Evolutionary conservation across 2,329 filamentous ascomycete species (phyloP).

Genomic region (Hymenoscyphus fructigenus): DNA sequence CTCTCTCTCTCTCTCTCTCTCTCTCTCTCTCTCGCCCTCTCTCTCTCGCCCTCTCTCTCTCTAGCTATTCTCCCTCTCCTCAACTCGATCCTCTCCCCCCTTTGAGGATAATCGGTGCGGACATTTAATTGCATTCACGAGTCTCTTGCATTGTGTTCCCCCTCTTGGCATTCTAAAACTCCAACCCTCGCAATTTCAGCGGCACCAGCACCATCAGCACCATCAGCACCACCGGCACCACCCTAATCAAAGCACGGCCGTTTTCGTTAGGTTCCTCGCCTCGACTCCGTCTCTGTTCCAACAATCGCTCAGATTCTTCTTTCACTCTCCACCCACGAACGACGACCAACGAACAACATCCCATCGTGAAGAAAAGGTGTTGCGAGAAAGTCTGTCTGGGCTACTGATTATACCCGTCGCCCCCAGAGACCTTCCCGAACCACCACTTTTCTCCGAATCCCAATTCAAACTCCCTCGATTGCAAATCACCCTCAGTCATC

Average conservation of each 20-base stretch:
- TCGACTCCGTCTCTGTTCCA: slow-evolving; percentile 1
- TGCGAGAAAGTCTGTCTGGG: not conserved
- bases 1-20: not conserved
- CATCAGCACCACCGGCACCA: not conserved
- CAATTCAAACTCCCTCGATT: slow-evolving; percentile 16
- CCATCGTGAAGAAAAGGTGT: slow-evolving; percentile 4
- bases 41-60: not conserved
- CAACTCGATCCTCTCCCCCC: not conserved
- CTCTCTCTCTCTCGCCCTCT: not conserved
- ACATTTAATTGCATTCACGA: not conserved
- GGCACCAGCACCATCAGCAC: no score
- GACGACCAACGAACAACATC: not conserved
- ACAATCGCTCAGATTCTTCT: slow-evolving; percentile 9
- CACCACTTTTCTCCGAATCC: slow-evolving; percentile 22
- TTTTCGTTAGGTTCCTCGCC: slow-evolving; percentile 17
- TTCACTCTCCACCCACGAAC: not conserved
- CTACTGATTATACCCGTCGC: not conserved
- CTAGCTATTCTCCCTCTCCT: not conserved
- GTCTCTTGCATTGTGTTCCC: not conserved
- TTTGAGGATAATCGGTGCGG: not conserved
- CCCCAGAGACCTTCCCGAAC: not conserved
- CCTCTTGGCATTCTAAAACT: not conserved
- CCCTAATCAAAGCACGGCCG: slow-evolving; percentile 23
- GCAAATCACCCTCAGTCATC: slow-evolving; percentile 7
- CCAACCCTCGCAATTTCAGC: slow-evolving; percentile 14